Base-by-base conservation (phyloP, 129 eudicot species). In the Escallonia rubra region DNA sequence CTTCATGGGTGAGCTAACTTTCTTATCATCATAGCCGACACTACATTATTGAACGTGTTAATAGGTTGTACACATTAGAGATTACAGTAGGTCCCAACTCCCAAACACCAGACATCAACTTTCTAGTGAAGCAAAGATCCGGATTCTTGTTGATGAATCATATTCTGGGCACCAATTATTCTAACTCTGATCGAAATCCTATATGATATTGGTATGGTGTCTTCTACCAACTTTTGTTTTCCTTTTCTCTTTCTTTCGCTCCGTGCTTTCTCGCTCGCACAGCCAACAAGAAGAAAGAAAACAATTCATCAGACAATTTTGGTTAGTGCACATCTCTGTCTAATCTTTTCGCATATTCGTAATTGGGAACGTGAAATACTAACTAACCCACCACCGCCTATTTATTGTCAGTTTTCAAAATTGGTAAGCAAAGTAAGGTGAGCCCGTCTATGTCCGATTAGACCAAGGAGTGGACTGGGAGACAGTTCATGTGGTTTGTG, bases 1-100 rank as follows among this genome's bases (percentile, higher is more conserved):
- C 65, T 59, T 76, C 61, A 62, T 73, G 55, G 86, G 76, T 80
- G 86, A 78, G 79, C 87, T 79, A 86, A 80, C 86, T 79, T 23
- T 79, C 63, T 83, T 46, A 83, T 86, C 71, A 66, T 72, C 80
- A 70, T 58, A 69, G 77, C 83, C 86, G 82, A 76, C 82, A 68
- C 65, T 75, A 79, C 86, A 79, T 79, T 70, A 86, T 82, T 79
- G 81, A 62, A 54, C 3, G n/a, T 54, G 4, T 3, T 54, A 11
- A 11, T 54, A 0, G n/a, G 4, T 54, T 2, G 13, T 6, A 11
- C 41, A n/a, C n/a, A 46, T 52, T 41, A 41, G 39, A 54, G 61
- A 53, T 73, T 48, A 68, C 46, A 53, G 13, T 51, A 15, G 40
- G 34, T 16, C 64, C 62, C 67, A 71, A 72, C 74, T 48, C 65